A percentile compares a stretch with the other conserved stretches of the same genome.
These are phyloP conservation scores for Vickermania ingenoplastis DNA, from an alignment of 208 protist species.

Conservation along the genomic window DNA sequence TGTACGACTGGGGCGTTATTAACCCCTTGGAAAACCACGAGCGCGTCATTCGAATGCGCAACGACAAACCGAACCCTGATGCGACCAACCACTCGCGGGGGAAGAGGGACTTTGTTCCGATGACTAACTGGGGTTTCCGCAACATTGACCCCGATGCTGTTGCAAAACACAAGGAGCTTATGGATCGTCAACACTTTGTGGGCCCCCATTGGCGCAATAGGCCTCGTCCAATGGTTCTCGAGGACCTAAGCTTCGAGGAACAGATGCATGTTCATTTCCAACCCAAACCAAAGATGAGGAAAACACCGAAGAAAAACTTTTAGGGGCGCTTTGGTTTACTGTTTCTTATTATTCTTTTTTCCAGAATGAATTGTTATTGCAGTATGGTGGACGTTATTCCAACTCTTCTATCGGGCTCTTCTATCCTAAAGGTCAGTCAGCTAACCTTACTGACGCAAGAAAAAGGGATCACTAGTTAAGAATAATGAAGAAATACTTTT, in stretches of 20 bases:
- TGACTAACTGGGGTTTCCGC: constrained; percentile 83
- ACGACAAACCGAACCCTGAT: constrained; percentile 63
- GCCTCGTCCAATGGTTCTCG: constrained; percentile 69
- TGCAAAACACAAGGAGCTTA: constrained; percentile 79
- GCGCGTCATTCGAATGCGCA: constrained; percentile 32
- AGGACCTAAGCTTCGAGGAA: constrained; percentile 87
- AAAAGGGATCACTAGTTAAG: no score
- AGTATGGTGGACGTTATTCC: neutral
- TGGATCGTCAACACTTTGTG: constrained; percentile 80
- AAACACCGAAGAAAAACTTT: constrained; percentile 84
- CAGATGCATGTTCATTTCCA: constrained; percentile 84
- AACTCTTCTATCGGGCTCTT: no score
- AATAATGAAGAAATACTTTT: constrained; percentile 85
- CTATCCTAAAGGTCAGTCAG: no score
- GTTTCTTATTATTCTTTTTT: constrained; percentile 10
- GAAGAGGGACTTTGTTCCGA: constrained; percentile 86
- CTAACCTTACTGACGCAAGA: no score
- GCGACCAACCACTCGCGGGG: constrained; percentile 67
- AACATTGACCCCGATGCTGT: constrained; percentile 87
- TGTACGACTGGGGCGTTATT: constrained; percentile 80
- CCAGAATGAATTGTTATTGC: neutral
- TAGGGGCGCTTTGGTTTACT: constrained; percentile 12
- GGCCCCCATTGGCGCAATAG: constrained; percentile 79
- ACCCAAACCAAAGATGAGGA: constrained; percentile 79
- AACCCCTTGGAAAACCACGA: constrained; percentile 78